Base-by-base conservation (phyloP, 352 stramenopile genomes). In the Pythium grandisporangium region DNA sequence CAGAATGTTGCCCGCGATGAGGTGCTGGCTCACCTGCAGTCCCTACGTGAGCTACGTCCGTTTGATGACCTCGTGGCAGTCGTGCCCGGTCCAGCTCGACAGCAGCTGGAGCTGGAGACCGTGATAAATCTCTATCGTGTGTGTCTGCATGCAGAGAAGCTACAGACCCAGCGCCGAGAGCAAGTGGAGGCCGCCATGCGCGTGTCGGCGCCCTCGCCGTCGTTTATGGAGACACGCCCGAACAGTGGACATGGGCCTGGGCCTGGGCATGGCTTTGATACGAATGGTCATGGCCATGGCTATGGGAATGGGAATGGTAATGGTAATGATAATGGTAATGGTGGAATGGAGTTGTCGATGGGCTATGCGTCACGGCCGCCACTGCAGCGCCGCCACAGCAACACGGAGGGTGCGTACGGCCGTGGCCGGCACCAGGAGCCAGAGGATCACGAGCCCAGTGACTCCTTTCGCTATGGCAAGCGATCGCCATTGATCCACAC, bases 1-100 rank as follows among this genome's bases (percentile, higher is more conserved):
- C 79, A 93, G 41, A 63, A 58, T 19, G 53, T 55, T 2, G 85
- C 80, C 39, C 73, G 76, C 6, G 77, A 87, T 14, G 53, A 67
- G 10, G 47, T 93, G 20, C 51, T 89, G 16, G 34, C 59, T 20
- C 59, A 90, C 37, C 45, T 88, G 26, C 49, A 58, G 13, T 50
- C 23, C 0, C 23, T 91, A 13, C 53, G 62, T 21, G 44, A 37
- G 2, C 59, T 56, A n/a, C n/a, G n/a, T n/a, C n/a, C n/a, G n/a
- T n/a, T n/a, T n/a, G n/a, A n/a, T n/a, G n/a, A n/a, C n/a, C n/a
- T n/a, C n/a, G n/a, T n/a, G n/a, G n/a, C n/a, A n/a, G n/a, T n/a
- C n/a, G n/a, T n/a, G n/a, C n/a, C n/a, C n/a, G n/a, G n/a, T n/a
- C n/a, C n/a, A n/a, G n/a, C n/a, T n/a, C n/a, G n/a, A n/a, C n/a